Evolutionary conservation across 2,329 filamentous ascomycete species (phyloP).

Genomic region (Drechslera avenae): DNA sequence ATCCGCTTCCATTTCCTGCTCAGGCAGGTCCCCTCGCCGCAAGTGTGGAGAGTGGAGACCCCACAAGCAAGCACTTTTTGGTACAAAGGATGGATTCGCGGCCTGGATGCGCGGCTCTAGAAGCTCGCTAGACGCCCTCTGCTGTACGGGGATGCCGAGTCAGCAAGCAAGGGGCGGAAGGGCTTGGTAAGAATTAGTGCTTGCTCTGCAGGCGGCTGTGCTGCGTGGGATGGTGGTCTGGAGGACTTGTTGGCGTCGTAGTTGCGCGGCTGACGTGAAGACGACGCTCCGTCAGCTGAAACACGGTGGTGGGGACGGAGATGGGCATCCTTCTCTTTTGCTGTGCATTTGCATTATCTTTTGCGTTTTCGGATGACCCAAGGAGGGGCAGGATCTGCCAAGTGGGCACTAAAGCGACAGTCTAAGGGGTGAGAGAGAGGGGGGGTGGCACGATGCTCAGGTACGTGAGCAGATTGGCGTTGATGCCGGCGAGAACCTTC

Average conservation of each 20-base stretch:
- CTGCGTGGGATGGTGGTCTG: slow-evolving; percentile 3
- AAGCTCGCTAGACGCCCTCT: slow-evolving; percentile 31
- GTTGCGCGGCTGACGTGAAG: slow-evolving; percentile 13
- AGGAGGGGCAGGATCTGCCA: slow-evolving; percentile 11
- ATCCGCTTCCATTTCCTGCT: slow-evolving; percentile 12
- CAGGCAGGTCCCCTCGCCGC: slow-evolving; percentile 9
- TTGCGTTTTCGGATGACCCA: slow-evolving; percentile 24
- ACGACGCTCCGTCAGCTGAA: slow-evolving; percentile 16
- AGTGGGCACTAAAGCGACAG: slow-evolving; percentile 6
- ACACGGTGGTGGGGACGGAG: slow-evolving; percentile 15
- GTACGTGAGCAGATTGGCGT: slow-evolving; percentile 25
- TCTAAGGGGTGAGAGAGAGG: slow-evolving; percentile 8
- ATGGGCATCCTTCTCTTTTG: slow-evolving; percentile 4
- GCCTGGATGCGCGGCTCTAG: slow-evolving; percentile 16
- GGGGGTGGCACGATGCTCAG: slow-evolving; percentile 19
- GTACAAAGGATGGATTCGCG: slow-evolving; percentile 11
- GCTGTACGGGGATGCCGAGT: slow-evolving; percentile 24
- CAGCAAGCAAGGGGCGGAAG: slow-evolving; percentile 22
- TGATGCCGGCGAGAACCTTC: neutral
- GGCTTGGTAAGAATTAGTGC: slow-evolving; percentile 9
- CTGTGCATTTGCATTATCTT: slow-evolving; percentile 10
- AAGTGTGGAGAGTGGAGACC: slow-evolving; percentile 11
- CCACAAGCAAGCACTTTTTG: slow-evolving; percentile 10
- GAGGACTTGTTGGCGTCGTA: neutral
- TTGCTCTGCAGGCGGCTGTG: slow-evolving; percentile 1